Evolutionary conservation across 768 basidiomycete genomes (phyloP), one percentile per base, ranked within the genome.

Genomic region (Macrolepiota albuminosa): DNA sequence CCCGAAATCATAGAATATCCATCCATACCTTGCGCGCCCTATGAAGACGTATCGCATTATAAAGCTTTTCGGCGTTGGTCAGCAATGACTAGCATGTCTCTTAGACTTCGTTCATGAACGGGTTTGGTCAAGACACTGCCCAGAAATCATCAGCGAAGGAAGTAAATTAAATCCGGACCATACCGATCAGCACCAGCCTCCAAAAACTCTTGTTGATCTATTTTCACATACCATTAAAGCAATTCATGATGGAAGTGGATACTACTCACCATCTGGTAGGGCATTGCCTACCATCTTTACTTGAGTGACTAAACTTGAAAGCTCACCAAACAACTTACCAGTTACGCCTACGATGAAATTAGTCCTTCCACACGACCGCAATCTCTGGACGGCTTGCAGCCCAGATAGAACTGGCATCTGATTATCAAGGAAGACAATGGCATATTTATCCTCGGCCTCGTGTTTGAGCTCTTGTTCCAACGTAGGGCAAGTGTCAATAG

Each of bases 311-410:
- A 9, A 46, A 21, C 48, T 16, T 13, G 4, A 3, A 43, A 36
- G 24, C 48, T 51, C 13, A 21, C 4, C 47, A 16, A 34, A 55
- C 0, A 33, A 65, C 77, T 64, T 45, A 84, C 86, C 89, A 55
- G 89, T 91, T 45, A 91, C 86, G 37, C 89, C 89, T 18, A 93
- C 88, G n/a, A 94, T 83, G 67, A 93, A 89, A 66, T 93, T 91
- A 21, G 69, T 74, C 61, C 91, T 78, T 8, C 85, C 86, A 68
- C 85, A 69, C 59, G 80, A 78, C 60, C 92, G 76, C 42, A 95
- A 73, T 69, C 82, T 85, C 57, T 79, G 70, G 11, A 92, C 84
- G 21, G 83, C 81, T 59, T 85, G 82, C 48, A 91, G 68, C 16
- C 93, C 93, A 61, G 87, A 87, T 78, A 91, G 78, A 21, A 91